A percentile compares a stretch with the other conserved stretches of the same genome.
phyloP scores from a whole-genome alignment of 257 asterid genomes.

The Solanum pinnatisectum region DNA sequence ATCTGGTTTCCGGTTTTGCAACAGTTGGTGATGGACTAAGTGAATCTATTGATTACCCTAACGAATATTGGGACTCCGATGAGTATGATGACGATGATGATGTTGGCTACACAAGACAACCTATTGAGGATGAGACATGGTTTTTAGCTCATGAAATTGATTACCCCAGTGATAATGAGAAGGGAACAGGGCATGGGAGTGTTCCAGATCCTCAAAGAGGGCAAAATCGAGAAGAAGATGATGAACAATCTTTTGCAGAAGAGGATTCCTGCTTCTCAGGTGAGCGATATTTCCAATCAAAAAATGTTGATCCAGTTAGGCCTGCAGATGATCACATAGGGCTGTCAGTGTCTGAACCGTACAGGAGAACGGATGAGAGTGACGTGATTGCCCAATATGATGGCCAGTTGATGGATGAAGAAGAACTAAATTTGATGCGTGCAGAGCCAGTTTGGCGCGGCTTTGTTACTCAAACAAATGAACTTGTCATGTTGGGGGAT shows the following conservation, averaged over 20 bases:
- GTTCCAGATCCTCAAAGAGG: conserved; percentile 64
- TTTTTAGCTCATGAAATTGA: conserved; percentile 97
- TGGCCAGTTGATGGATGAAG: conserved; percentile 88
- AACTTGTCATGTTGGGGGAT: conserved; percentile 62
- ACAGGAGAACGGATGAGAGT: conserved; percentile 34
- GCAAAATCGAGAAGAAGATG: conserved; percentile 63
- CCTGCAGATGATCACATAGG: conserved; percentile 49
- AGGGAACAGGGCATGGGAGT: conserved; percentile 74
- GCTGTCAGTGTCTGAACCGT: conserved; percentile 33
- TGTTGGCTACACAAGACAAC: conserved; percentile 95
- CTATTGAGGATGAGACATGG: conserved; percentile 97
- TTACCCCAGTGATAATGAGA: conserved; percentile 93
- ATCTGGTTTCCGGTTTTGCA: conserved; percentile 94
- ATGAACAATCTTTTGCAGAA: conserved; percentile 81
- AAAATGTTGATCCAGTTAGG: conserved; percentile 42
- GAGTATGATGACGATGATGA: conserved; percentile 95
- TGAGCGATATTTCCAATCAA: conserved; percentile 57
- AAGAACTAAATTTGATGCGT: conserved; percentile 71
- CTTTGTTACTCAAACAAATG: conserved; percentile 69
- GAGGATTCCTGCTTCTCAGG: conserved; percentile 92
- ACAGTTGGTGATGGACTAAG: conserved; percentile 87
- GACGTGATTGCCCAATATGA: conserved; percentile 59
- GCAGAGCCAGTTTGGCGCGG: conserved; percentile 96
- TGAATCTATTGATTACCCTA: conserved; percentile 80
- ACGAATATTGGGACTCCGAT: conserved; percentile 95